Percentiles rank a stretch among this genome's conserved stretches.
Conservation (phyloP, 202 grass and related monocot species). For the Zizania palustris region DNA sequence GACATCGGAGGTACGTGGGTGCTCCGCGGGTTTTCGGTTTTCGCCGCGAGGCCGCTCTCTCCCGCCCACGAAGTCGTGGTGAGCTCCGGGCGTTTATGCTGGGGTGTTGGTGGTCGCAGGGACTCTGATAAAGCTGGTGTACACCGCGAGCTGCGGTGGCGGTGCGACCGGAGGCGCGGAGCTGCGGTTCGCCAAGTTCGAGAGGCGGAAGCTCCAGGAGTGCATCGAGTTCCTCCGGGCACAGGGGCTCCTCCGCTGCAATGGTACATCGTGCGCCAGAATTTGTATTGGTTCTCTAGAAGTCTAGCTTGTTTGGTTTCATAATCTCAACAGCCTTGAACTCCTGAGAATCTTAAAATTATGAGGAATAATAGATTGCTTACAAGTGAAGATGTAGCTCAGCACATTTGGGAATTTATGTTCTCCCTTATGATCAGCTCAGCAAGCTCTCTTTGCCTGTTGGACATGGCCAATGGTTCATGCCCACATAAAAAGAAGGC, state of each 20-base stretch:
- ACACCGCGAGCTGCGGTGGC: conserved; percentile 61
- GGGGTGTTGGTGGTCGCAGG: conserved; percentile 42
- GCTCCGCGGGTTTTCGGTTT: background rate
- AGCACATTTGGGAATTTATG: background rate
- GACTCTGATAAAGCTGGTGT: conserved; percentile 93
- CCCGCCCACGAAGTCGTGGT: background rate
- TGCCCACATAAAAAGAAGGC: background rate
- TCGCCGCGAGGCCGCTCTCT: background rate
- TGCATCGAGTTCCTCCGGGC: conserved; percentile 76
- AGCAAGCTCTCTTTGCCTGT: background rate
- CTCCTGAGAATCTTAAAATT: background rate
- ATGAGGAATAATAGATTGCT: background rate
- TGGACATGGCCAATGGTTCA: background rate
- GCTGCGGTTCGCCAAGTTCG: conserved; percentile 89
- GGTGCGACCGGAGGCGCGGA: conserved; percentile 45
- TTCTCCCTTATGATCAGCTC: background rate
- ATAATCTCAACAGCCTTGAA: background rate
- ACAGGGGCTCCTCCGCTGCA: conserved; percentile 53
- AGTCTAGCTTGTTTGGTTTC: background rate
- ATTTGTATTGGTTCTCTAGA: background rate
- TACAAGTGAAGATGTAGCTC: background rate
- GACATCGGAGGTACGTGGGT: conserved; percentile 72
- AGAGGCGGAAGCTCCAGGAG: conserved; percentile 72
- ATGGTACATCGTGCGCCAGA: conserved; percentile 35
- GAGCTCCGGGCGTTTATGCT: background rate